These are phyloP conservation scores for Brettanomyces custersianus DNA, from an alignment of 805 yeast species.

Conservation along the genomic window DNA sequence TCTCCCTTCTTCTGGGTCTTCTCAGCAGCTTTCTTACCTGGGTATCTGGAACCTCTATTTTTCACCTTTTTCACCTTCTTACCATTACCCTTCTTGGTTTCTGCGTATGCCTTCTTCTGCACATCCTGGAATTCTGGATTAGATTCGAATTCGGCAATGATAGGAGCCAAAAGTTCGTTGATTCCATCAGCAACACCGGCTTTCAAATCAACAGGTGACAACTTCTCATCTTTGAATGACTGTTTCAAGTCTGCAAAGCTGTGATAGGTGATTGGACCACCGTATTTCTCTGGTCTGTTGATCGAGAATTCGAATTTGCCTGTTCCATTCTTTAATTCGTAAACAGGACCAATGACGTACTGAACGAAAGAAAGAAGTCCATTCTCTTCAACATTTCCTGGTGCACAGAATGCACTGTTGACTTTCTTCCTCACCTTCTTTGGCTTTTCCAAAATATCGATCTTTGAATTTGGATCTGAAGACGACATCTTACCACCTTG, in stretches of 20 bases:
- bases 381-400: constrained; percentile 85
- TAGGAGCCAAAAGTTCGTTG: constrained; percentile 73
- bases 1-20: constrained; percentile 12
- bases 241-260: constrained; percentile 60
- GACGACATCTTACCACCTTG: constrained; percentile 99
- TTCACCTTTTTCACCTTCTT: constrained; percentile 63
- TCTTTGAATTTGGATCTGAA: constrained; percentile 96
- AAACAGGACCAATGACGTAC: constrained; percentile 77
- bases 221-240: constrained; percentile 63
- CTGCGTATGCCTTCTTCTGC: constrained; percentile 77
- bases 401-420: constrained; percentile 88
- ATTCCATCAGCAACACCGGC: constrained; percentile 84
- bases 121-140: constrained; percentile 70
- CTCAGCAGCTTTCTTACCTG: constrained; percentile 43
- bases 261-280: constrained; percentile 77
- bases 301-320: constrained; percentile 59
- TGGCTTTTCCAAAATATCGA: constrained; percentile 87
- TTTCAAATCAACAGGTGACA: constrained; percentile 91
- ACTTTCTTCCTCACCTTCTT: constrained; percentile 84
- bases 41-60: constrained; percentile 85
- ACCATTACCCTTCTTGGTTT: constrained; percentile 47
- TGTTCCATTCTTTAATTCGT: constrained; percentile 58
- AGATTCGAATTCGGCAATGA: constrained; percentile 56
- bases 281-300: constrained; percentile 93
- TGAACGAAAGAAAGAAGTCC: constrained; percentile 84